phyloP scores from a whole-genome alignment of 495 filamentous ascomycete genomes.

The Chaetomium fimeti region DNA sequence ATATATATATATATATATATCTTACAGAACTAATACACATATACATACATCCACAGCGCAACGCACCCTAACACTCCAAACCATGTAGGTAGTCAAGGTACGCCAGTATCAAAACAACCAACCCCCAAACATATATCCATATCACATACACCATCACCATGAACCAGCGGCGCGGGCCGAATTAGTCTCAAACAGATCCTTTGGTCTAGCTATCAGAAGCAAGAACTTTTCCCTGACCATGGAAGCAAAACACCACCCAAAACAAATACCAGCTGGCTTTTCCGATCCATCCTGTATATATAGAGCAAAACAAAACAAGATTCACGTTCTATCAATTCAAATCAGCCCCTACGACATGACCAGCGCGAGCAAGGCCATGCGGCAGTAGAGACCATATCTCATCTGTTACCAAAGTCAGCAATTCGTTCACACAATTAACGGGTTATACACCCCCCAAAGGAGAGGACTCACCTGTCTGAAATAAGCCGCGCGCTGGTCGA shows the following conservation, averaged over 20 bases:
- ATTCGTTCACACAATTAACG: background rate
- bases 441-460: background rate
- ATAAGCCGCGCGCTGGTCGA: constrained; percentile 94
- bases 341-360: constrained; percentile 62
- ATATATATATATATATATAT: too few relatives aligned
- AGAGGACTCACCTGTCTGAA: constrained; percentile 86
- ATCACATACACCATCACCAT: constrained; percentile 13
- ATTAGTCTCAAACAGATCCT: constrained; percentile 23
- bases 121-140: constrained; percentile 19
- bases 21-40: background rate
- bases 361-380: constrained; percentile 93
- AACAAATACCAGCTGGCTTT: background rate
- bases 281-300: constrained; percentile 13
- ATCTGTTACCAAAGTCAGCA: constrained; percentile 61
- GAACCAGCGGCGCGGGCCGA: constrained; percentile 18
- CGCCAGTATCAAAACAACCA: background rate
- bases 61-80: background rate
- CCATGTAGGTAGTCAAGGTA: background rate
- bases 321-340: constrained; percentile 13
- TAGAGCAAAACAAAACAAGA: constrained; percentile 7
- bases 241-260: constrained; percentile 13
- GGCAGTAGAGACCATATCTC: constrained; percentile 94
- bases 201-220: constrained; percentile 18
- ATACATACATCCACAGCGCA: background rate
- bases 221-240: background rate